Evolutionary conservation across 352 stramenopile species (phyloP).

Genomic region (Globisporangium paroecandrum): DNA sequence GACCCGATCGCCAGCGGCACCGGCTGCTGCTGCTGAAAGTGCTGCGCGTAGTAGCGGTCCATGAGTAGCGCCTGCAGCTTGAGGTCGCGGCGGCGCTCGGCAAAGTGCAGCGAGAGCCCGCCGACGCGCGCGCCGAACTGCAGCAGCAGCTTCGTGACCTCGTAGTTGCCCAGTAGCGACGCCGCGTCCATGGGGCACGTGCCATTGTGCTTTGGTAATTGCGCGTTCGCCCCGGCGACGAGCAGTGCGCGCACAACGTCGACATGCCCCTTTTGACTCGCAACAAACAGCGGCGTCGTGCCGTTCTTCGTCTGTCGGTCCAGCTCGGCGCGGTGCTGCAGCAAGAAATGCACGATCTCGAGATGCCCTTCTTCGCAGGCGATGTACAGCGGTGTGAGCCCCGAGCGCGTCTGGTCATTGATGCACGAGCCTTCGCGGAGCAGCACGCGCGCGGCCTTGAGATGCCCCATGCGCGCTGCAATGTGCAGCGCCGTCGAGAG

Average conservation of each 20-base stretch:
- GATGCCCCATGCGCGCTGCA: slow-evolving; percentile 73
- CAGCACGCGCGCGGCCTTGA: slow-evolving; percentile 45
- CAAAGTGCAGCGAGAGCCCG: slow-evolving; percentile 68
- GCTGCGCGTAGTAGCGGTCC: slow-evolving; percentile 60
- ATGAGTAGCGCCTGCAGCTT: slow-evolving; percentile 63
- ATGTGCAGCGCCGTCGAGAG: slow-evolving; percentile 76
- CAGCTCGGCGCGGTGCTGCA: slow-evolving; percentile 31
- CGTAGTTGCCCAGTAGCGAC: slow-evolving; percentile 55
- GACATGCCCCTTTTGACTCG: slow-evolving; percentile 68
- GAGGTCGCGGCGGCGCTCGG: slow-evolving; percentile 58
- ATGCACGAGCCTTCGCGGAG: slow-evolving; percentile 48
- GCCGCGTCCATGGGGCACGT: slow-evolving; percentile 73
- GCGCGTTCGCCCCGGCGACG: slow-evolving; percentile 41
- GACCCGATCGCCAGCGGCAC: slow-evolving; percentile 6
- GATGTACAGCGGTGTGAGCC: slow-evolving; percentile 78
- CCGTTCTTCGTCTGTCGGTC: slow-evolving; percentile 51
- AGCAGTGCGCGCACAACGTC: slow-evolving; percentile 57
- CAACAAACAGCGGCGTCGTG: slow-evolving; percentile 71
- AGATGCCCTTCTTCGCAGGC: slow-evolving; percentile 80
- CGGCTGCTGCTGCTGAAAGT: slow-evolving; percentile 19
- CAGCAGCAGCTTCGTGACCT: slow-evolving; percentile 57
- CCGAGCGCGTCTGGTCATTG: slow-evolving; percentile 75
- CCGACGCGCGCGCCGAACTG: slow-evolving; percentile 62
- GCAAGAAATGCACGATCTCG: slow-evolving; percentile 55
- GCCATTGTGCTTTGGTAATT: slow-evolving; percentile 67